These are phyloP conservation scores for Iris macrosiphon DNA, from an alignment of 106 monocot genomes.

Conservation along the genomic window DNA sequence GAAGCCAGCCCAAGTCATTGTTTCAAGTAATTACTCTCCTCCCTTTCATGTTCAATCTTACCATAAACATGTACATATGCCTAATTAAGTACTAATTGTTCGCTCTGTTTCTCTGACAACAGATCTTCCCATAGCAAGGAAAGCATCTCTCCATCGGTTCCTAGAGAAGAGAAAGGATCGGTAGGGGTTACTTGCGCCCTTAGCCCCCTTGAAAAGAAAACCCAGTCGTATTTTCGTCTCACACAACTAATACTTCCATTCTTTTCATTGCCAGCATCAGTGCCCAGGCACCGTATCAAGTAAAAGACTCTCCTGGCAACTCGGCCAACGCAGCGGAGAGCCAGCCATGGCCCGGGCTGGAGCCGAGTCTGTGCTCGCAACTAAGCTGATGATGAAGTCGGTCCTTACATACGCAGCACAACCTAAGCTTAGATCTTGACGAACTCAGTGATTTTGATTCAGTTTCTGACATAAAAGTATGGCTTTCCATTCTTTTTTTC, in stretches of 20 bases:
- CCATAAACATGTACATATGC: background rate
- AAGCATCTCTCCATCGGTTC: conserved; percentile 56
- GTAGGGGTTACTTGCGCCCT: conserved; percentile 12
- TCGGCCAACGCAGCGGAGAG: conserved; percentile 22
- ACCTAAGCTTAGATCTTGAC: too few relatives aligned
- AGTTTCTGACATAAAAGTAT: background rate
- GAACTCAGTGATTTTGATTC: background rate
- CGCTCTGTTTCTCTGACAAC: background rate
- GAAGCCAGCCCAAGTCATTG: conserved; percentile 14
- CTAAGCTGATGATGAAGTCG: conserved; percentile 8
- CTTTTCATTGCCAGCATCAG: conserved; percentile 27
- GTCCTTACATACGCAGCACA: background rate
- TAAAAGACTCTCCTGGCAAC: background rate
- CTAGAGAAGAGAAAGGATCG: conserved; percentile 79
- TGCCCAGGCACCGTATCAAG: conserved; percentile 40
- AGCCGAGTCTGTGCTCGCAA: conserved; percentile 17
- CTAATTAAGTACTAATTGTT: background rate
- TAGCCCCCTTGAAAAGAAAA: too few relatives aligned
- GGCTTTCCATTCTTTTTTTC: background rate
- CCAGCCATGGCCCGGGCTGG: conserved; percentile 47
- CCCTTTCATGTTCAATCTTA: background rate
- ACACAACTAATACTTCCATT: background rate
- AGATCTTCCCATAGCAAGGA: conserved; percentile 65
- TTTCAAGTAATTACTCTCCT: conserved; percentile 19
- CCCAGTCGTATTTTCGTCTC: background rate